Conservation (phyloP, 768 basidiomycete species). For the Collybia sp. region DNA sequence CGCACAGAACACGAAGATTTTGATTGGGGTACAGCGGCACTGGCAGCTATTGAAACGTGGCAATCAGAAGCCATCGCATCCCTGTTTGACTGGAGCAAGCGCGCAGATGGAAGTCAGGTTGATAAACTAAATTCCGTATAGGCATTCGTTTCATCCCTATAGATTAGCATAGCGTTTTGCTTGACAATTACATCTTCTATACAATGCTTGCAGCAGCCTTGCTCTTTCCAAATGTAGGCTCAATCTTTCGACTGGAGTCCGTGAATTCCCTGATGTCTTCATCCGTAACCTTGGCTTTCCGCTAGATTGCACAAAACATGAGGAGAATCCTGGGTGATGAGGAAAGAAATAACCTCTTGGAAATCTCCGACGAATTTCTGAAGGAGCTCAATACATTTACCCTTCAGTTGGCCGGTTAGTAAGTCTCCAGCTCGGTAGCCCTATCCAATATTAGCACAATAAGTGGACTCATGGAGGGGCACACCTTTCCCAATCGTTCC, state of each 20-base stretch:
- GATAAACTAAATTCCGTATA: not conserved
- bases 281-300: slow-evolving; percentile 76
- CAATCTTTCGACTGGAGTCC: slow-evolving; percentile 76
- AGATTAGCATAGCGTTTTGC: not conserved
- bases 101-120: slow-evolving; percentile 22
- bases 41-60: slow-evolving; percentile 66
- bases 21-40: slow-evolving; percentile 75
- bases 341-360: slow-evolving; percentile 53
- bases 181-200: not conserved
- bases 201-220: slow-evolving; percentile 3
- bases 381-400: slow-evolving; percentile 75
- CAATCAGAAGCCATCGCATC: slow-evolving; percentile 19
- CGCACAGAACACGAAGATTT: slow-evolving; percentile 48
- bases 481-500: slow-evolving; percentile 67
- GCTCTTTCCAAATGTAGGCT: slow-evolving; percentile 42
- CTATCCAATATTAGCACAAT: slow-evolving; percentile 30
- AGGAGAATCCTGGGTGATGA: not conserved
- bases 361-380: slow-evolving; percentile 83
- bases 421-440: slow-evolving; percentile 88
- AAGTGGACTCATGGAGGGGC: slow-evolving; percentile 11
- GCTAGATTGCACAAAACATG: slow-evolving; percentile 36
- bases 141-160: not conserved
- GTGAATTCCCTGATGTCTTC: slow-evolving; percentile 73
- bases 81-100: slow-evolving; percentile 48
- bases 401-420: slow-evolving; percentile 90